Conservation (phyloP, 306 rosid species). For the Cercis canadensis region DNA sequence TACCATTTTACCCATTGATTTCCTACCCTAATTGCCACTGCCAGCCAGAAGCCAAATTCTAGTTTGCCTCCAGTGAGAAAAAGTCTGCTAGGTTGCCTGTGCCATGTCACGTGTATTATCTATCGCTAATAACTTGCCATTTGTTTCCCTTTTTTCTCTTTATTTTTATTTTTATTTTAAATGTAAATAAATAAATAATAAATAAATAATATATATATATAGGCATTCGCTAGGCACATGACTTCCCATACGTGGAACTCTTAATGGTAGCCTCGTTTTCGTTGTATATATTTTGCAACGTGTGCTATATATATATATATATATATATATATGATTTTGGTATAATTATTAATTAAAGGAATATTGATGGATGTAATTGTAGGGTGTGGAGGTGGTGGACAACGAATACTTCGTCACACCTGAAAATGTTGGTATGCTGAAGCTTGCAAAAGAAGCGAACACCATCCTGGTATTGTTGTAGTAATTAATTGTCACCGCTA, state of each 20-base stretch:
- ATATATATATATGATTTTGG: neutral
- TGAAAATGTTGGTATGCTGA: slow-evolving; percentile 85
- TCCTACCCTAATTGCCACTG: neutral
- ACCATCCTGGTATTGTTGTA: slow-evolving; percentile 62
- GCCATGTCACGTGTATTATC: slow-evolving; percentile 10
- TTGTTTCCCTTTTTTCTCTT: neutral
- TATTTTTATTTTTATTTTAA: neutral
- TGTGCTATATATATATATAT: too few species aligned
- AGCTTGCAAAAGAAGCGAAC: slow-evolving; percentile 90
- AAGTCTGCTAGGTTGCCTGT: neutral
- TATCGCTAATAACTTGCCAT: neutral
- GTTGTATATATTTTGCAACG: neutral
- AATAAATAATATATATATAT: neutral
- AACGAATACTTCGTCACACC: slow-evolving; percentile 87
- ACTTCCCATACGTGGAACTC: neutral
- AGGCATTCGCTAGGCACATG: neutral
- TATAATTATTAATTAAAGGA: too few species aligned
- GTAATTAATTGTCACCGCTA: neutral
- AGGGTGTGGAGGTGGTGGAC: slow-evolving; percentile 79
- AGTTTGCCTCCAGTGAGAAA: neutral
- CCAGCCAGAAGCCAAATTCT: neutral
- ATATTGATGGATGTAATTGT: neutral
- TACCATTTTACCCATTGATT: neutral
- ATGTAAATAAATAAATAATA: neutral
- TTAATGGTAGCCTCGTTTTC: too few species aligned